A percentile compares a stretch with the other conserved stretches of the same genome.
Evolutionary conservation across 768 basidiomycete genomes (phyloP).

Genomic region (Cantharellus anzutake): DNA sequence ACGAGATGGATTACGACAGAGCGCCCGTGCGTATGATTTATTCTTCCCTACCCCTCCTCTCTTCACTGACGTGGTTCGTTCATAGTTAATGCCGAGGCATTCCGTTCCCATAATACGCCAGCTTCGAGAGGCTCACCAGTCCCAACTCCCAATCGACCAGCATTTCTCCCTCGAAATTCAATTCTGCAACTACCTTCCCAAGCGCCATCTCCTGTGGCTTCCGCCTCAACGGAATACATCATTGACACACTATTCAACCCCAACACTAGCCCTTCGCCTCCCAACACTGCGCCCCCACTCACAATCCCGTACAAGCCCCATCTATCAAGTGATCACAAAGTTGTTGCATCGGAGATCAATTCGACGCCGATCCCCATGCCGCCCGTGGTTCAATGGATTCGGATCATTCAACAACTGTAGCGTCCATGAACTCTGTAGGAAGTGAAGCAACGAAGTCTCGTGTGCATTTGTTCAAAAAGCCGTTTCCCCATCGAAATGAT

Average conservation of each 20-base stretch:
- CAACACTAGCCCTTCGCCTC: too few relatives aligned
- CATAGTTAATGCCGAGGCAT: background rate
- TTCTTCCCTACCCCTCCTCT: background rate
- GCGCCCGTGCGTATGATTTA: slow-evolving; percentile 1
- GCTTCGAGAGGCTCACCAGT: background rate
- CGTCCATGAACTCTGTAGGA: too few relatives aligned
- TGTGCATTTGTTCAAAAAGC: too few relatives aligned
- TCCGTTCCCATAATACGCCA: background rate
- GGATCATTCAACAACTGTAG: too few relatives aligned
- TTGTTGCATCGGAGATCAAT: too few relatives aligned
- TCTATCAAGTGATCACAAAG: too few relatives aligned
- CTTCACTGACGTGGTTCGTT: background rate
- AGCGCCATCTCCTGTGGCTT: background rate
- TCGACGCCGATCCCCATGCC: too few relatives aligned
- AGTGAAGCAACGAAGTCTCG: too few relatives aligned
- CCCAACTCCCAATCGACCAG: background rate
- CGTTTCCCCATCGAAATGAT: too few relatives aligned
- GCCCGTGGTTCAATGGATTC: too few relatives aligned
- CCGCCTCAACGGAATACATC: slow-evolving; percentile 39
- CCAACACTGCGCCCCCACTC: too few relatives aligned
- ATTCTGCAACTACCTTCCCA: background rate
- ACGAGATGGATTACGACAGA: slow-evolving; percentile 1
- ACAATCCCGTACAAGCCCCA: too few relatives aligned
- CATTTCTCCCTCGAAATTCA: background rate
- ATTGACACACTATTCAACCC: slow-evolving; percentile 75